Conservation (phyloP, 495 filamentous ascomycete genomes). For the Hypoxylon lenormandii region DNA sequence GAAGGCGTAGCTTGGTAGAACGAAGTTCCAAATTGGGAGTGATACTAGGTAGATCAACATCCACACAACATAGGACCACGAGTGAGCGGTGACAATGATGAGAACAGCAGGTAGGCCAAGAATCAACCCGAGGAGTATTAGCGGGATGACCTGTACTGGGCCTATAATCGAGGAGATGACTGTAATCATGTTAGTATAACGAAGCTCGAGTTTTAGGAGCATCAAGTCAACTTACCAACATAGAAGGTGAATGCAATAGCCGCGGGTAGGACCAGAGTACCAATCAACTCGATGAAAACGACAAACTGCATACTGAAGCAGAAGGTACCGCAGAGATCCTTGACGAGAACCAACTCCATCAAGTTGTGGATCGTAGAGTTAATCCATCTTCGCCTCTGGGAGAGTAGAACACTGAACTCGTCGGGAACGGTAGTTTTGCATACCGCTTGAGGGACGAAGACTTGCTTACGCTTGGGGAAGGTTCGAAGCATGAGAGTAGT, state of each 20-base stretch:
- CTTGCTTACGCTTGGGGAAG: constrained; percentile 98
- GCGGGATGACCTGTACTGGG: constrained; percentile 89
- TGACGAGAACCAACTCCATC: constrained; percentile 94
- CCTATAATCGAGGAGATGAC: constrained; percentile 87
- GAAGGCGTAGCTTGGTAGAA: constrained; percentile 93
- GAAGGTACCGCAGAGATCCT: constrained; percentile 97
- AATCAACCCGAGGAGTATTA: constrained; percentile 90
- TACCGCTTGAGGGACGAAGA: constrained; percentile 97
- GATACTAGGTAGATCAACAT: constrained; percentile 96
- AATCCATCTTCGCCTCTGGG: constrained; percentile 96
- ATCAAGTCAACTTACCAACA: constrained; percentile 72
- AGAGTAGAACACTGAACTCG: constrained; percentile 88
- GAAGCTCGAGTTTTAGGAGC: background rate
- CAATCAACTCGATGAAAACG: constrained; percentile 93
- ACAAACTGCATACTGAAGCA: constrained; percentile 99
- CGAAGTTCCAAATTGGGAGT: constrained; percentile 96
- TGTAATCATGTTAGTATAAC: constrained; percentile 52
- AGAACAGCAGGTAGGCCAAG: constrained; percentile 92
- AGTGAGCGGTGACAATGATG: constrained; percentile 95
- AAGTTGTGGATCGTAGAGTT: constrained; percentile 99
- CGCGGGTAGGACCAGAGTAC: constrained; percentile 92
- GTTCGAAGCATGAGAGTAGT: constrained; percentile 98
- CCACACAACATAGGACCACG: constrained; percentile 92
- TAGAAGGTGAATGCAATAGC: constrained; percentile 98
- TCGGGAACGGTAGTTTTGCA: constrained; percentile 99